These are phyloP conservation scores for Ophiostoma triangulosporum DNA, from an alignment of 2,329 filamentous ascomycete genomes.

Conservation along the genomic window DNA sequence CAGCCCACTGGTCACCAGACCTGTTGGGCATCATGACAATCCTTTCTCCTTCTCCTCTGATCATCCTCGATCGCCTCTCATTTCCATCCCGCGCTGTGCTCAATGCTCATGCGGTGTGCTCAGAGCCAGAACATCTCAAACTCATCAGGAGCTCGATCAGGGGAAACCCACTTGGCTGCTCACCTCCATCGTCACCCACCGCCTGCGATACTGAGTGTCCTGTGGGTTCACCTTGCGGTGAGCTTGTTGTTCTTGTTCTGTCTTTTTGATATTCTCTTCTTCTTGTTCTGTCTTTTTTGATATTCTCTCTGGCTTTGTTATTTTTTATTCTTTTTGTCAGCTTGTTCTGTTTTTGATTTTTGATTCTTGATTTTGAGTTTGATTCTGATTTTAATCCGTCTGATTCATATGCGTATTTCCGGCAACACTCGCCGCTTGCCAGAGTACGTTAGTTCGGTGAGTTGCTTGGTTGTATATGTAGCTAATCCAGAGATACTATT, in stretches of 20 bases:
- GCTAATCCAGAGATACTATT: too few species aligned
- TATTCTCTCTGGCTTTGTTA: too few species aligned
- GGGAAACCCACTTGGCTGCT: background rate
- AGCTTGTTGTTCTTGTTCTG: background rate
- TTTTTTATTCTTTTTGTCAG: background rate
- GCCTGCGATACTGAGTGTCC: background rate
- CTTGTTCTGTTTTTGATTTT: too few species aligned
- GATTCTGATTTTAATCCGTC: too few species aligned
- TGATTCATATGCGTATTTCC: too few species aligned
- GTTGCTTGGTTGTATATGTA: background rate
- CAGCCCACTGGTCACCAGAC: background rate
- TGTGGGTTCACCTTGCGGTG: background rate
- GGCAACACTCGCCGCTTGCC: background rate
- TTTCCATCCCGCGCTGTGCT: background rate
- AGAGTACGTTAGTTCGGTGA: background rate
- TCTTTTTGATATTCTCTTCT: background rate
- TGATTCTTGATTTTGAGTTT: too few species aligned
- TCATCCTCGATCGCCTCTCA: too few species aligned
- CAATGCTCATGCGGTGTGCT: too few species aligned
- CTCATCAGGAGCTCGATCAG: too few species aligned
- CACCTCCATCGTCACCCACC: background rate
- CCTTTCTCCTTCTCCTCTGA: background rate
- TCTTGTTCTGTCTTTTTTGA: too few species aligned
- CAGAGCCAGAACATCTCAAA: too few species aligned
- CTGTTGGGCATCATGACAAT: background rate